Percentiles rank a stretch among this genome's conserved stretches.
These are phyloP conservation scores for Puccinia novopanici DNA, from an alignment of 1,284 basidiomycete genomes.

Conservation along the genomic window DNA sequence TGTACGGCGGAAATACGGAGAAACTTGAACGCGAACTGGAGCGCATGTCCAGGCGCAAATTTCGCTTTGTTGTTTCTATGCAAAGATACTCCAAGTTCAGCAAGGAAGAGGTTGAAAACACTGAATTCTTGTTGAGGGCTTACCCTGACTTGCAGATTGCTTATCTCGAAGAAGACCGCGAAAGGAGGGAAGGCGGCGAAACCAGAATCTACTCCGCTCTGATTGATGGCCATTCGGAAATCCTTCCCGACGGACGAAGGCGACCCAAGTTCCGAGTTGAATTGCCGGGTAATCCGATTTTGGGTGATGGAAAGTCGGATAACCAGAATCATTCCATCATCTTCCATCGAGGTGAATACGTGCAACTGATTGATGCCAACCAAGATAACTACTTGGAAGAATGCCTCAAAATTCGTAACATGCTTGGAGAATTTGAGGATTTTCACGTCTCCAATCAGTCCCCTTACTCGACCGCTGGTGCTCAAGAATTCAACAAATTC, in stretches of 20 bases:
- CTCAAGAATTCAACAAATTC: constrained; percentile 69
- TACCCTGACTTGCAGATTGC: constrained; percentile 98
- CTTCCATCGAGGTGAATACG: constrained; percentile 97
- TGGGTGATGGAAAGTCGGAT: constrained; percentile 98
- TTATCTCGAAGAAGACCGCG: constrained; percentile 92
- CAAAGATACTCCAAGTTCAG: constrained; percentile 99
- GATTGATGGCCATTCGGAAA: constrained; percentile 97
- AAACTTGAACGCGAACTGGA: constrained; percentile 94
- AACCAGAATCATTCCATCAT: constrained; percentile 99
- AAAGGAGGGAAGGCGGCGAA: constrained; percentile 89
- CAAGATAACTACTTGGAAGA: constrained; percentile 99
- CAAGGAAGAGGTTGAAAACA: constrained; percentile 98
- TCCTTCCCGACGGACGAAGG: constrained; percentile 81
- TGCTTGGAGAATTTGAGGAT: constrained; percentile 98
- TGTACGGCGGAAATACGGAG: constrained; percentile 96
- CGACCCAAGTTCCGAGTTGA: constrained; percentile 98
- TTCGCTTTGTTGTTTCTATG: constrained; percentile 99
- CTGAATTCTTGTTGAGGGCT: constrained; percentile 95
- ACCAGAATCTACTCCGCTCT: constrained; percentile 91
- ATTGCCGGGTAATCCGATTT: constrained; percentile 95
- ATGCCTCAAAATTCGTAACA: constrained; percentile 96
- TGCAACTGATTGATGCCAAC: constrained; percentile 98
- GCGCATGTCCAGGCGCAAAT: constrained; percentile 95
- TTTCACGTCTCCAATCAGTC: constrained; percentile 80
- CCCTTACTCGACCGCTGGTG: constrained; percentile 80